phyloP scores from a whole-genome alignment of 2,329 filamentous ascomycete genomes.

The Pseudogymnoascus sp. region DNA sequence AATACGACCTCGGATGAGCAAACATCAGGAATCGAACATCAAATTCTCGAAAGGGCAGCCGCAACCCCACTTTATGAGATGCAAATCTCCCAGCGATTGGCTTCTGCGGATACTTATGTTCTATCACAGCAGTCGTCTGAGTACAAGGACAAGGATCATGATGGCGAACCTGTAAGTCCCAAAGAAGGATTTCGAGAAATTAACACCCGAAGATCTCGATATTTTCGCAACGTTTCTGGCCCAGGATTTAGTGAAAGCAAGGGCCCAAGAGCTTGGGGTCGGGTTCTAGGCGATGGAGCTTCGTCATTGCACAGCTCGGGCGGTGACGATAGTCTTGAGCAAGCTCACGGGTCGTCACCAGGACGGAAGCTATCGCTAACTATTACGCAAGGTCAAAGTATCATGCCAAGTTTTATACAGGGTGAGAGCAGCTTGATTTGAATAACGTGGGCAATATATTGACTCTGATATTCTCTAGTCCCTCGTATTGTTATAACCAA shows the following conservation, averaged over 20 bases:
- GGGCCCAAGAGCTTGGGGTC: not conserved
- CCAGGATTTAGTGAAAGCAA: not conserved
- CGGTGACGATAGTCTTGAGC: not conserved
- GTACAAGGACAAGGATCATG: not conserved
- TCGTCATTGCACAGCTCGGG: not conserved
- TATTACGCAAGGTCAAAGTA: not conserved
- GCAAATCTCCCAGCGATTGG: slow-evolving; percentile 23
- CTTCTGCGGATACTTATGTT: slow-evolving; percentile 18
- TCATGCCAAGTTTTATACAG: not conserved
- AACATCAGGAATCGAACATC: not conserved
- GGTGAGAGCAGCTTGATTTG: not conserved
- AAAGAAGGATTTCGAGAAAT: not conserved
- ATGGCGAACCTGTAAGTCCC: not conserved
- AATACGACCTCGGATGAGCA: not conserved
- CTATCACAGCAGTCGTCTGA: slow-evolving; percentile 12
- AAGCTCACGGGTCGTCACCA: not conserved
- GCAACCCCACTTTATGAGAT: slow-evolving; percentile 25
- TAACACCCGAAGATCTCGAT: not conserved
- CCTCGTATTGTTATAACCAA: not conserved
- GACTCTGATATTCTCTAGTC: not conserved
- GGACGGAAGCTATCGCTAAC: not conserved
- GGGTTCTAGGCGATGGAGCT: not conserved
- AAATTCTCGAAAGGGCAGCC: not conserved
- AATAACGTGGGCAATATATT: not conserved
- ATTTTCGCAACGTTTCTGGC: not conserved